These are phyloP conservation scores for Plasmodium cynomolgi DNA, from an alignment of 169 alveolate species.

Conservation along the genomic window DNA sequence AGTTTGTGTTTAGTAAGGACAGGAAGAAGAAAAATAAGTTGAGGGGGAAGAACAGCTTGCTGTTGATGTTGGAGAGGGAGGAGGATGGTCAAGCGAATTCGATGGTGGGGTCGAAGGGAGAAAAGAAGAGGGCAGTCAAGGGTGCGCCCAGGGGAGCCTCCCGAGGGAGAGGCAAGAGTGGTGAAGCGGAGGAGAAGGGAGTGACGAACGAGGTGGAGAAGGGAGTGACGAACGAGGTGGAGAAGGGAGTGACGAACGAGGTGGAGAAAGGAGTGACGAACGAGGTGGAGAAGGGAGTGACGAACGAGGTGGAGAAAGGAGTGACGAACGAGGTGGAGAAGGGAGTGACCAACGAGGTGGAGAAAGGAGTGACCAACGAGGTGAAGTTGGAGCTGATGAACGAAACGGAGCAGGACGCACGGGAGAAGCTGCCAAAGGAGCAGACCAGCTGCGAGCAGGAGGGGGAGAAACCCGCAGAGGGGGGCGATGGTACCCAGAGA, in stretches of 20 bases:
- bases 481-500: too few relatives aligned
- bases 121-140: neutral
- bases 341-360: too few relatives aligned
- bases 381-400: neutral
- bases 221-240: neutral
- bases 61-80: neutral
- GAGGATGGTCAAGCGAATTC: neutral
- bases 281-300: neutral
- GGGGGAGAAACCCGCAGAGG: neutral
- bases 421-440: neutral
- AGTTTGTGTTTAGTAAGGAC: conserved; percentile 31
- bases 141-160: neutral
- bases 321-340: neutral
- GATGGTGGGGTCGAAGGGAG: neutral
- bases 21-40: conserved; percentile 8
- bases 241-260: neutral
- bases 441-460: neutral
- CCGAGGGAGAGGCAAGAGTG: neutral
- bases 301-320: neutral
- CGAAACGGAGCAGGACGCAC: neutral
- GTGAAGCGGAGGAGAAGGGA: neutral
- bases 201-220: neutral
- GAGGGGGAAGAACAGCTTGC: neutral
- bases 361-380: too few relatives aligned
- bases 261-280: neutral